Percentiles rank a stretch among this genome's conserved stretches.
Conservation (phyloP, 805 yeast species). For the Teunomyces kruisii region DNA sequence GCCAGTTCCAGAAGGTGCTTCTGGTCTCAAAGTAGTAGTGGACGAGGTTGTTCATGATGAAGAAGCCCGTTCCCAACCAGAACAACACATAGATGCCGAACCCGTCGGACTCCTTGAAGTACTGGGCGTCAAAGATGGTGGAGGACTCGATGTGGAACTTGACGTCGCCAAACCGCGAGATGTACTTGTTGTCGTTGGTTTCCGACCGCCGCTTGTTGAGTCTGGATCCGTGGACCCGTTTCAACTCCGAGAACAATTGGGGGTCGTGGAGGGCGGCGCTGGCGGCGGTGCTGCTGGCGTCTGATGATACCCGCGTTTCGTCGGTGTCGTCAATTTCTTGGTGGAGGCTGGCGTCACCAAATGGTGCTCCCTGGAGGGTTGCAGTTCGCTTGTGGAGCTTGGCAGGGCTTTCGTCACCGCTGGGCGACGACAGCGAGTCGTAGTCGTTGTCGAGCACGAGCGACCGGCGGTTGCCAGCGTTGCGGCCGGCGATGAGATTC, state of each 20-base stretch:
- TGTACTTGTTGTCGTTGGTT: constrained; percentile 18
- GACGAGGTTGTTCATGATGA: constrained; percentile 52
- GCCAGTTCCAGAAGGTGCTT: constrained; percentile 49
- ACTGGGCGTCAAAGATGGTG: constrained; percentile 54
- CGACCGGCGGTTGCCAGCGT: neutral
- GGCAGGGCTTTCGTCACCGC: neutral
- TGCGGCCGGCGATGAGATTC: neutral
- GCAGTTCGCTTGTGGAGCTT: neutral
- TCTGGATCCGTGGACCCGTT: neutral
- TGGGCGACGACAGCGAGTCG: neutral
- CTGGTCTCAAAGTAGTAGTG: constrained; percentile 48
- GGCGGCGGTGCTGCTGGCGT: no score
- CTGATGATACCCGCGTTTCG: no score
- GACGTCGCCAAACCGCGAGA: constrained; percentile 57
- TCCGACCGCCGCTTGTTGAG: neutral
- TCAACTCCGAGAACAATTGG: neutral
- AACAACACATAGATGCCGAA: constrained; percentile 79
- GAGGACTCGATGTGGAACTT: constrained; percentile 40
- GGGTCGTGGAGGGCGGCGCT: neutral
- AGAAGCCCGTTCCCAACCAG: constrained; percentile 67
- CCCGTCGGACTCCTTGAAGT: constrained; percentile 49
- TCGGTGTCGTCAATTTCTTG: no score
- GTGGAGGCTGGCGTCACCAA: neutral
- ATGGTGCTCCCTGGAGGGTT: neutral
- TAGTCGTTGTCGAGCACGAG: constrained; percentile 4